Evolutionary conservation across 2,329 filamentous ascomycete genomes (phyloP), one percentile per base, ranked within the genome.

Genomic region (Neoascochyta sp.): DNA sequence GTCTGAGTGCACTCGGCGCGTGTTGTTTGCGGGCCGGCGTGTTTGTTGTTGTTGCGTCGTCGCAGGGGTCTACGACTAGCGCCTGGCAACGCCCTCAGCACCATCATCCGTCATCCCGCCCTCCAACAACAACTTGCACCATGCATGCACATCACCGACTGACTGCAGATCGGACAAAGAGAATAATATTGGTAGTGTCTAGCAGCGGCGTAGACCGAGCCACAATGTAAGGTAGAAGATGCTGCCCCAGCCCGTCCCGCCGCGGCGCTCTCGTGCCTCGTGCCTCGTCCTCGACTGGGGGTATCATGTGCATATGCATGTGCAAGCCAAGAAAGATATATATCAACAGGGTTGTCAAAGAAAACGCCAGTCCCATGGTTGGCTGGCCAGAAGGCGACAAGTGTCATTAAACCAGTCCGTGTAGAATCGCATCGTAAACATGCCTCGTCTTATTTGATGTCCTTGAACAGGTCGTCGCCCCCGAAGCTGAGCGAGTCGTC

Each of bases 401-500:
- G 22, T 42, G 45, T 52, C 50, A 55, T 59, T 47, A 60, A 55
- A 39, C 49, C 36, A 43, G 32, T 38, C 48, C 48, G 43, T 40
- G 50, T 41, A 45, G 47, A 58, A 50, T 39, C 44, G 41, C 37
- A 46, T 56, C 50, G 25, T 47, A 34, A 46, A 39, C 31, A 32
- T 48, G 27, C 30, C 29, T 36, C 29, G 20, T 46, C 26, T 29
- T 45, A 63, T 34, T 60, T 57, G 40, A 65, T 65, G 47, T 63
- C 48, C 38, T 63, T 64, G 45, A 65, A 65, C 55, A 65, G 50
- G 41, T 64, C 60, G 23, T 63, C 61, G 6, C 50, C 61, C 7
- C 52, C 58, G 22, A 63, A 32, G 33, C 49, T 52, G 9, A 52
- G 41, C 22, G 55, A 38, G 22, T 63, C 59, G 11, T 60, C 55